These are phyloP conservation scores for Heliosperma pusillum DNA, from an alignment of 148 eudicot genomes.

Conservation along the genomic window DNA sequence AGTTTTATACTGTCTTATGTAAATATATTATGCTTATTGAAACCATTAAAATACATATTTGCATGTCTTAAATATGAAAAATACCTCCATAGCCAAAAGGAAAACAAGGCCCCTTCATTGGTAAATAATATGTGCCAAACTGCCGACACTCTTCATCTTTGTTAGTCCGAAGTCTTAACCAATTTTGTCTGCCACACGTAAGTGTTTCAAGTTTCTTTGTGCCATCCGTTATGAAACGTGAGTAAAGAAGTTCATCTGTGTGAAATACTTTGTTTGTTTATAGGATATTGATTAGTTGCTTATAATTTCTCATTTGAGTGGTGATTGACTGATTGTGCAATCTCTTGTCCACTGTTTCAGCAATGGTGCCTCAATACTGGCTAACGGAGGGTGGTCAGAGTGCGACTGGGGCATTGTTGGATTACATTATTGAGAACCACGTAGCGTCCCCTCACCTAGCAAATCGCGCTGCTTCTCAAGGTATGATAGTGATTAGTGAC, in stretches of 20 bases:
- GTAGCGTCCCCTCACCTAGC: conserved; percentile 81
- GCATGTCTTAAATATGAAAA: neutral
- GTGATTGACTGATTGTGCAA: conserved; percentile 11
- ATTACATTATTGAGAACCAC: conserved; percentile 77
- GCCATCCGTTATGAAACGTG: neutral
- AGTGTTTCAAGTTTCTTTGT: neutral
- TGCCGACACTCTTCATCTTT: neutral
- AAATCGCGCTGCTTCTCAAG: conserved; percentile 86
- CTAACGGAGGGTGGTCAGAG: conserved; percentile 99
- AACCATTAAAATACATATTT: neutral
- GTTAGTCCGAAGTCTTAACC: neutral
- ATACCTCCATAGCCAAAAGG: neutral
- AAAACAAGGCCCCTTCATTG: neutral
- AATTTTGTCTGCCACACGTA: neutral
- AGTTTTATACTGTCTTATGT: neutral
- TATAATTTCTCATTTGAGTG: conserved; percentile 1
- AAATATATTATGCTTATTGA: neutral
- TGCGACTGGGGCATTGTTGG: conserved; percentile 91
- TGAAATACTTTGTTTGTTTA: conserved; percentile 6
- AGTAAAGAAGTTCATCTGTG: neutral
- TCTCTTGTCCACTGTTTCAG: conserved; percentile 32
- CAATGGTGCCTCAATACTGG: conserved; percentile 96
- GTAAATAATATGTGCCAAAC: neutral
- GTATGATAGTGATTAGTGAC: conserved; percentile 32
- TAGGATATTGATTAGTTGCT: neutral